Percentiles rank a stretch among this genome's conserved stretches.
phyloP scores from a whole-genome alignment of 805 yeast species.

The Yamadazyma kitorensis region DNA sequence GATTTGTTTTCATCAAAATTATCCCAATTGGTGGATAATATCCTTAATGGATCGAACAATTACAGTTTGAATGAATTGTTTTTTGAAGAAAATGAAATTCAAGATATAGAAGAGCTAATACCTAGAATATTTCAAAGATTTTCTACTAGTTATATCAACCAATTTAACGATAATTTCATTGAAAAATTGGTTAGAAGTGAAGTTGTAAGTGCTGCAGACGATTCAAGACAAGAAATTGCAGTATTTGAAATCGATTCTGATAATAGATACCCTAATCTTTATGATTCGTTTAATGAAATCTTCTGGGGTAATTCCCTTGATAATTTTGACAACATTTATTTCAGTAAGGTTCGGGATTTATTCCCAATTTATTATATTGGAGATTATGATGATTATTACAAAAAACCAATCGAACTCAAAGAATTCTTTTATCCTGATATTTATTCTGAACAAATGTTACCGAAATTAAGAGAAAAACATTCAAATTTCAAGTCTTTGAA shows the following conservation, averaged over 20 bases:
- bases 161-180: constrained; percentile 7
- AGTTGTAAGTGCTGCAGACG: constrained; percentile 21
- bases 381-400: constrained; percentile 20
- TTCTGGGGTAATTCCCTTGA: constrained; percentile 36
- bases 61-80: constrained; percentile 9
- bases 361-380: constrained; percentile 28
- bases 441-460: constrained; percentile 23
- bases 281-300: constrained; percentile 31
- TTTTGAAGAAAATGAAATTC: constrained; percentile 6
- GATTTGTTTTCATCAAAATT: constrained; percentile 7
- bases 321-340: constrained; percentile 25
- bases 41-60: constrained; percentile 4
- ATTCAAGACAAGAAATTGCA: constrained; percentile 15
- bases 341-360: constrained; percentile 26
- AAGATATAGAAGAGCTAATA: constrained; percentile 21
- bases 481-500: constrained; percentile 13
- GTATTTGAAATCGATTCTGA: constrained; percentile 35
- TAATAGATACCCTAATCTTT: constrained; percentile 21
- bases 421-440: constrained; percentile 36
- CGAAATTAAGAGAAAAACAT: constrained; percentile 20
- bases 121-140: constrained; percentile 16
- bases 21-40: constrained; percentile 1
- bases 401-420: constrained; percentile 22
- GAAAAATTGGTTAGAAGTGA: constrained; percentile 20
- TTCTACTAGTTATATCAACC: constrained; percentile 2